Evolutionary conservation across 306 rosid species (phyloP), one percentile per base, ranked within the genome.

Genomic region (Betula pendula): DNA sequence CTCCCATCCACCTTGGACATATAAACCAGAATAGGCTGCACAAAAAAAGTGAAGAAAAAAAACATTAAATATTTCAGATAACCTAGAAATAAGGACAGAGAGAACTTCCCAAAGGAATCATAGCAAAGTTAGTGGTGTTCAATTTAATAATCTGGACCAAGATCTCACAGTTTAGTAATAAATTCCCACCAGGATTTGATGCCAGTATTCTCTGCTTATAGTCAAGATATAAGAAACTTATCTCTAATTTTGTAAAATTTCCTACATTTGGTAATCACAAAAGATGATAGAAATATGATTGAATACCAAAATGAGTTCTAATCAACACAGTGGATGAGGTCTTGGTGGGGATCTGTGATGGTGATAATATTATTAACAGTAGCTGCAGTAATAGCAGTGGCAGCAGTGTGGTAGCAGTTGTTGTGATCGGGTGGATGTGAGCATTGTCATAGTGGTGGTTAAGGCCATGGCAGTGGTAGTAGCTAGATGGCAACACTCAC

Each of bases 1-100:
- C 89, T 93, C 70, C 99, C 99, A 88, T 96, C 98, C 79, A 96
- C 99, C 89, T 96, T 96, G 86, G 94, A 93, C 98, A 96, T 93
- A 85, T 91, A 96, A 56, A 96, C 99, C 85, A 96, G 88, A 77
- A 96, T 90, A 58, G 99, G 99, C 99, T 96, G 94, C 79, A 72
- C 82, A 79, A 81, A 75, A 71, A n/a, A n/a, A n/a, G n/a, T n/a
- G n/a, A n/a, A 72, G 75, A 81, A 75, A 68, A 73, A 75, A 69
- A 69, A 82, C 45, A 76, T 51, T 63, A 58, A 38, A 55, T 6
- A 47, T 52, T 71, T 83, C 70, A 85, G 86, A 20, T 5, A 52
- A 65, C 20, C 8, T 53, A 71, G 53, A 58, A 71, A 43, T 44
- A 70, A 77, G 72, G 47, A 71, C 20, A 70, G 45, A 75, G 38